Percentiles rank a stretch among this genome's conserved stretches.
These are phyloP conservation scores for Paspalum vaginatum DNA, from an alignment of 176 grass and related monocot genomes.

Conservation along the genomic window DNA sequence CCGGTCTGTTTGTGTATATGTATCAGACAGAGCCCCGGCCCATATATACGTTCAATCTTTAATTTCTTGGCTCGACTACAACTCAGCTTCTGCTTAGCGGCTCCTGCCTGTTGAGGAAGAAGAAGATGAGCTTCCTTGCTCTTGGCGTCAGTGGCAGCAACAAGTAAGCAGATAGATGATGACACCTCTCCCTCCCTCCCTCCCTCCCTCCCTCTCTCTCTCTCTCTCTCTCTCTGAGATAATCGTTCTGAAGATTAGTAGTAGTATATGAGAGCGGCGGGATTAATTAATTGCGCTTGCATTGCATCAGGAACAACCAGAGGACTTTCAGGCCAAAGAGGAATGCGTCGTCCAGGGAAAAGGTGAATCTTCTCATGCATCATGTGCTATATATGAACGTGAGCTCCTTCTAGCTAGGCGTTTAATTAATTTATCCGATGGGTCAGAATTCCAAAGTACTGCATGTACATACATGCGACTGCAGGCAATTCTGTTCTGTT, in stretches of 20 bases:
- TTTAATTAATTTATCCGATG: too few species aligned
- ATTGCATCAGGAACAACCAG: conserved; percentile 54
- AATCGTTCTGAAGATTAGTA: background rate
- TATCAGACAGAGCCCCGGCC: too few species aligned
- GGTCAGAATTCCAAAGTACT: too few species aligned
- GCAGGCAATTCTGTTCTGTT: too few species aligned
- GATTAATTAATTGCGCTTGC: background rate
- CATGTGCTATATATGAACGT: background rate
- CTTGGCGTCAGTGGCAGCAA: conserved; percentile 13
- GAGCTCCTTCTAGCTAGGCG: too few species aligned
- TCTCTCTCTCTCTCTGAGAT: background rate
- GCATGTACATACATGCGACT: too few species aligned
- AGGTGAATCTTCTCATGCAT: background rate
- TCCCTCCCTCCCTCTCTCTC: too few species aligned
- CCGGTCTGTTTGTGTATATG: too few species aligned
- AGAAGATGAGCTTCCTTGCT: conserved; percentile 63
- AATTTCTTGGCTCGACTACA: background rate
- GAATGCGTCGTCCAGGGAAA: conserved; percentile 58
- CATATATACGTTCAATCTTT: too few species aligned
- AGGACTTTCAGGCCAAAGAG: conserved; percentile 86
- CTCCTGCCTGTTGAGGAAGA: background rate
- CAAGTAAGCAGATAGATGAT: conserved; percentile 46
- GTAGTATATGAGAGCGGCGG: background rate
- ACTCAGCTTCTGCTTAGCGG: too few species aligned
- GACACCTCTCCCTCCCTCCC: too few species aligned